phyloP scores from a whole-genome alignment of 441 rosid species.

The Pelargonium cotyledonis region DNA sequence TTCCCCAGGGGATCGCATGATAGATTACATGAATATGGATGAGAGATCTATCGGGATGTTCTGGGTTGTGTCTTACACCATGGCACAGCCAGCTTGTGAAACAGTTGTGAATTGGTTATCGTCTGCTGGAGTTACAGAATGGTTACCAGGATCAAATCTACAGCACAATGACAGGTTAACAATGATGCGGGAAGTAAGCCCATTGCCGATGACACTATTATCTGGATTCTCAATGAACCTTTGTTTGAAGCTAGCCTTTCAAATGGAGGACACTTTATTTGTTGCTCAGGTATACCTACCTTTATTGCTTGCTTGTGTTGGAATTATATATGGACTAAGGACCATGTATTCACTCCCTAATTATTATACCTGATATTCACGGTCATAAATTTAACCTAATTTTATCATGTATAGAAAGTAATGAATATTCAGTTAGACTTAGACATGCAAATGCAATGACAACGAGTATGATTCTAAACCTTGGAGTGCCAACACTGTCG shows the following conservation, averaged over 20 bases:
- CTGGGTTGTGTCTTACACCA: slow-evolving; percentile 96
- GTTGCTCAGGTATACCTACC: slow-evolving; percentile 60
- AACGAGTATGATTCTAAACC: too few species aligned
- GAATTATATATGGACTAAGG: not conserved
- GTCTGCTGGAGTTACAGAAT: slow-evolving; percentile 71
- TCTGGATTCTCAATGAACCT: slow-evolving; percentile 90
- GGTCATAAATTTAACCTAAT: too few species aligned
- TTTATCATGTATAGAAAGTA: too few species aligned
- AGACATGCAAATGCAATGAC: too few species aligned
- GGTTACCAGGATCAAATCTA: slow-evolving; percentile 49
- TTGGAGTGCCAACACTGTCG: too few species aligned
- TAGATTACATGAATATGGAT: slow-evolving; percentile 97
- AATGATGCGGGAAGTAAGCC: slow-evolving; percentile 92
- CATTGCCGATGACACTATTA: slow-evolving; percentile 80
- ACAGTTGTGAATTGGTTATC: slow-evolving; percentile 74
- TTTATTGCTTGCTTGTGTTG: slow-evolving; percentile 18
- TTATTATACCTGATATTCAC: not conserved
- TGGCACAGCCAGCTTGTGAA: slow-evolving; percentile 95
- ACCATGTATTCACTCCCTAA: not conserved
- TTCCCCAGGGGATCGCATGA: slow-evolving; percentile 72
- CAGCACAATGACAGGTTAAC: slow-evolving; percentile 70
- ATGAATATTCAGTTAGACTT: too few species aligned
- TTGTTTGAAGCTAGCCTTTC: slow-evolving; percentile 68
- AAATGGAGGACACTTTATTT: slow-evolving; percentile 85
- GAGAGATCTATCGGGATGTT: slow-evolving; percentile 95